Base-by-base conservation (phyloP, 257 asterid genomes). In the Paulownia fortunei region DNA sequence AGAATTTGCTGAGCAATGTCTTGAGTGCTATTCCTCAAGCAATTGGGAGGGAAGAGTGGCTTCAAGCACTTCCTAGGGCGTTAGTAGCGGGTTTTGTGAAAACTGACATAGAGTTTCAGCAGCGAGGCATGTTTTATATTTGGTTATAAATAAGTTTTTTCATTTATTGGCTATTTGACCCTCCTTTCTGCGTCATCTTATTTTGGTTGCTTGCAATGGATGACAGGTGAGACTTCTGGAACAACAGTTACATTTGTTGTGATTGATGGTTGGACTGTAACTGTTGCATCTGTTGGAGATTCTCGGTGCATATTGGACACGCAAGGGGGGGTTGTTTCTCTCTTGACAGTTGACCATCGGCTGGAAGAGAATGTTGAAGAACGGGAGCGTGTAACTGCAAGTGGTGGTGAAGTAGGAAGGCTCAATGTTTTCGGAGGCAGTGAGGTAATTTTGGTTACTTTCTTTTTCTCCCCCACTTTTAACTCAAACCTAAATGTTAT, bases 271-370 rank as follows among this genome's bases (percentile, higher is more conserved):
- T 95, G 98, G 99, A 95, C 98, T 27, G 96, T 95, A 77, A 95
- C 99, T 44, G 99, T 93, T 78, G 99, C 99, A 72, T 95, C 99
- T 61, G 99, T 95, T 74, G 99, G 99, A 73, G 99, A 95, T 88
- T 95, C 99, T 77, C 89, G 97, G 36, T 93, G 98, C 89, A 93
- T 93, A 81, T 81, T 95, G 88, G 98, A 95, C 88, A 87, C 98
- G 2, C 97, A 85, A 81, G 98, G 98, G 1, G 98, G 99, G 74
- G 92, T 89, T 37, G 96, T 93, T 74, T 93, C 96, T 46, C 87
- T 93, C 64, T 82, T 95, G 84, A 95, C 99, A 23, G 99, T 93
- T 76, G 98, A 95, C 75, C 99, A 95, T 76, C 87, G 99, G 58
- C 81, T 95, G 77, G 99, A 95, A 86, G 99, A 95, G 80, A 95